phyloP scores from a whole-genome alignment of 148 eudicot species.

The Suaeda aralocaspica region DNA sequence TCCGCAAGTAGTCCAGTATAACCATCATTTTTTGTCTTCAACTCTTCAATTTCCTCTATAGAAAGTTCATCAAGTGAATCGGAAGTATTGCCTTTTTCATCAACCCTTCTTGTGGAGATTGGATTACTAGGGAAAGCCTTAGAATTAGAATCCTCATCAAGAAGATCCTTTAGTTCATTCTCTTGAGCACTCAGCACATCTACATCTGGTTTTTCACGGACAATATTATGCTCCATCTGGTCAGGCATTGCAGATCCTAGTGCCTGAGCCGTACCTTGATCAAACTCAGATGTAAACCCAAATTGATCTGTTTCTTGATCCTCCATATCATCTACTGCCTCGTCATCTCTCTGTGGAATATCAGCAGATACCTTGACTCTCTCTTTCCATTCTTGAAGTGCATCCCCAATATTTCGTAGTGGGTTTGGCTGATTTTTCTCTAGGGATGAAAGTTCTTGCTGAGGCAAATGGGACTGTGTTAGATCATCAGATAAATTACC shows the following conservation, averaged over 20 bases:
- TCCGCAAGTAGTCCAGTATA: constrained; percentile 32
- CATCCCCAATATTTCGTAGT: constrained; percentile 73
- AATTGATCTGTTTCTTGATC: constrained; percentile 70
- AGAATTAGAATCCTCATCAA: constrained; percentile 37
- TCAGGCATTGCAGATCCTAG: constrained; percentile 84
- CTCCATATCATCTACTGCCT: constrained; percentile 43
- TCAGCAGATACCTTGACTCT: constrained; percentile 78
- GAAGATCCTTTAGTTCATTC: constrained; percentile 33
- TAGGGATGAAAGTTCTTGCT: constrained; percentile 42
- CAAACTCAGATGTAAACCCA: constrained; percentile 69
- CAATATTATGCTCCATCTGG: constrained; percentile 52
- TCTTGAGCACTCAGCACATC: constrained; percentile 34
- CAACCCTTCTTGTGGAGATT: constrained; percentile 30
- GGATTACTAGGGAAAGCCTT: constrained; percentile 31
- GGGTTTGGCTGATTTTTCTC: constrained; percentile 80
- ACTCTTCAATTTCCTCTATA: constrained; percentile 36
- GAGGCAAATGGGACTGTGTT: constrained; percentile 42
- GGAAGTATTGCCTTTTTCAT: constrained; percentile 28
- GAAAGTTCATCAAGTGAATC: constrained; percentile 27
- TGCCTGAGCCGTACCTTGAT: constrained; percentile 82
- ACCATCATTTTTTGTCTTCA: constrained; percentile 16
- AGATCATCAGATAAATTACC: constrained; percentile 49
- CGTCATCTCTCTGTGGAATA: constrained; percentile 38
- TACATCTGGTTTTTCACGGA: constrained; percentile 45
- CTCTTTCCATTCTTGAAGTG: constrained; percentile 95